Evolutionary conservation across 306 rosid species (phyloP).

Genomic region (Quillaja saponaria): DNA sequence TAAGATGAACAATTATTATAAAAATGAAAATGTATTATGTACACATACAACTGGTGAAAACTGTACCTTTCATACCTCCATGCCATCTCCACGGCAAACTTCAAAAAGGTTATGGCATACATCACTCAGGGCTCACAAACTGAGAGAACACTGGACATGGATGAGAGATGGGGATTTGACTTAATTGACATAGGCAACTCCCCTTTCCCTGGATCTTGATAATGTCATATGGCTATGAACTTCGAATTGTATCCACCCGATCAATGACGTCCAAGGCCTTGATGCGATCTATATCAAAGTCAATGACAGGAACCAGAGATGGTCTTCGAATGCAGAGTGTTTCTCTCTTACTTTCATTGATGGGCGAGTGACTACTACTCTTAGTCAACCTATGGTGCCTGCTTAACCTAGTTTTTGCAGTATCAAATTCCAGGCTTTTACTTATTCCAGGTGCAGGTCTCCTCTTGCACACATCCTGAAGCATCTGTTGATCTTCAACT

Average conservation of each 20-base stretch:
- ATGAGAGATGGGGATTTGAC: conserved; percentile 29
- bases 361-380: conserved; percentile 91
- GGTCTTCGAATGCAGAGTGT: conserved; percentile 62
- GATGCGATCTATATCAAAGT: conserved; percentile 67
- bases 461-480: conserved; percentile 72
- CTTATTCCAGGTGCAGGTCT: conserved; percentile 89
- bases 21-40: conserved; percentile 35
- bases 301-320: conserved; percentile 71
- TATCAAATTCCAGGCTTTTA: conserved; percentile 91
- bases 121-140: conserved; percentile 32
- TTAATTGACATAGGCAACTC: neutral
- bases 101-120: conserved; percentile 30
- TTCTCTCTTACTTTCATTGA: conserved; percentile 52
- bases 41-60: conserved; percentile 36
- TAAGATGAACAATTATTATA: too few species aligned
- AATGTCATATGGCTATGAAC: conserved; percentile 34
- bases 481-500: conserved; percentile 91
- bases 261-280: conserved; percentile 76
- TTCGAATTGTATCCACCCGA: conserved; percentile 76
- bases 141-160: conserved; percentile 25
- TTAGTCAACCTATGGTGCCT: conserved; percentile 83
- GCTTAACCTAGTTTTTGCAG: conserved; percentile 64
- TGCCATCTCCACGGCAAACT: conserved; percentile 37
- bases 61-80: conserved; percentile 19
- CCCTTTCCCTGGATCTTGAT: conserved; percentile 23